A percentile compares a stretch with the other conserved stretches of the same genome.
phyloP scores from a whole-genome alignment of 345 rosid genomes.

The Brassica carinata region DNA sequence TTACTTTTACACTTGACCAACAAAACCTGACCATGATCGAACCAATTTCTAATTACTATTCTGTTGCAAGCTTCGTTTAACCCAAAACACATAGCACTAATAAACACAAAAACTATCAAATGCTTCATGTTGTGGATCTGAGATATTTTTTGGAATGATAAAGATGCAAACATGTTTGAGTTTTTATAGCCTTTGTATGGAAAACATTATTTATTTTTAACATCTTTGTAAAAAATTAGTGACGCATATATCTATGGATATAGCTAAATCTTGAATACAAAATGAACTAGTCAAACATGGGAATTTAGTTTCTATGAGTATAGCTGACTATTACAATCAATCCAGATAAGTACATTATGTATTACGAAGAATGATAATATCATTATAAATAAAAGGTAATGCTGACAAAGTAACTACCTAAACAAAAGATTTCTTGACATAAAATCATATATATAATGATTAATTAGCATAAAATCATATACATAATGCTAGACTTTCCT shows the following conservation, averaged over 20 bases:
- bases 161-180: neutral
- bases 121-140: neutral
- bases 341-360: neutral
- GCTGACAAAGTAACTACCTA: too few species aligned
- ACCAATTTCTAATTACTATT: too few species aligned
- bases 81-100: neutral
- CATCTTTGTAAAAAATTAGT: neutral
- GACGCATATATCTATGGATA: too few species aligned
- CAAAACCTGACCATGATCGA: too few species aligned
- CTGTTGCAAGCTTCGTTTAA: neutral
- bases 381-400: neutral
- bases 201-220: too few species aligned
- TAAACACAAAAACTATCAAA: neutral
- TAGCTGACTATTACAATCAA: neutral
- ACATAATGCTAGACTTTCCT: too few species aligned
- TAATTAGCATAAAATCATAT: too few species aligned
- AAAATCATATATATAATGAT: too few species aligned
- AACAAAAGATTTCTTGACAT: neutral
- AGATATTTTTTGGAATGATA: neutral
- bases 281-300: neutral
- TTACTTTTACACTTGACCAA: too few species aligned
- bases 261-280: neutral
- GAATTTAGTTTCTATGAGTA: neutral
- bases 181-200: too few species aligned
- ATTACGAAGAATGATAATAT: neutral